phyloP scores from a whole-genome alignment of 805 yeast genomes.

The Hanseniaspora guilliermondii region DNA sequence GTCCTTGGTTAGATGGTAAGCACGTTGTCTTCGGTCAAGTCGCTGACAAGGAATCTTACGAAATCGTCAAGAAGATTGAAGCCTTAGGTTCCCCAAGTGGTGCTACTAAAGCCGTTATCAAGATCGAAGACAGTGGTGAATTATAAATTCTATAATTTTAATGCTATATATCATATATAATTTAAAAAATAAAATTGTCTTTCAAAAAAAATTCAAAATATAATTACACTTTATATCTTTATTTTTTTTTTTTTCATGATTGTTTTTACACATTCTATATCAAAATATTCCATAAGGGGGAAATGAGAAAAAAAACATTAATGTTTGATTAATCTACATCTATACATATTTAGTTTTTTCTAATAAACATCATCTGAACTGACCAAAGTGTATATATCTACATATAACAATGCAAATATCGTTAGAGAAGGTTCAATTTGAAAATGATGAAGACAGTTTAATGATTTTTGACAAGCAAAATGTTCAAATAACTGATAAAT shows the following conservation, averaged over 20 bases:
- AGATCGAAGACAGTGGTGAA: conserved; percentile 46
- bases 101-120: conserved; percentile 52
- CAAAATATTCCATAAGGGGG: too few species aligned
- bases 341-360: too few species aligned
- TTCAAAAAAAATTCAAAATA: too few species aligned
- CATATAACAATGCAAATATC: conserved; percentile 4
- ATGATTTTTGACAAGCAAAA: neutral
- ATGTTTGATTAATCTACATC: too few species aligned
- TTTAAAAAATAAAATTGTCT: too few species aligned
- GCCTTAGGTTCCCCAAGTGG: conserved; percentile 62
- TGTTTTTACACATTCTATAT: too few species aligned
- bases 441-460: conserved; percentile 8
- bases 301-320: too few species aligned
- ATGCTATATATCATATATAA: neutral
- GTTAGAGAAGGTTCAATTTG: conserved; percentile 14
- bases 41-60: conserved; percentile 52
- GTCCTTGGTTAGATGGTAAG: conserved; percentile 56
- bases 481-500: neutral
- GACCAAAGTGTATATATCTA: too few species aligned
- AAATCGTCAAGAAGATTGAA: conserved; percentile 77
- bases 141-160: conserved; percentile 20
- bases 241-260: too few species aligned
- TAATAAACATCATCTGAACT: neutral
- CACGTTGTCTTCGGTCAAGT: conserved; percentile 95
- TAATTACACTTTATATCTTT: too few species aligned